Base-by-base conservation (phyloP, 2,329 filamentous ascomycete genomes). In the Paracamarosporium sp. region DNA sequence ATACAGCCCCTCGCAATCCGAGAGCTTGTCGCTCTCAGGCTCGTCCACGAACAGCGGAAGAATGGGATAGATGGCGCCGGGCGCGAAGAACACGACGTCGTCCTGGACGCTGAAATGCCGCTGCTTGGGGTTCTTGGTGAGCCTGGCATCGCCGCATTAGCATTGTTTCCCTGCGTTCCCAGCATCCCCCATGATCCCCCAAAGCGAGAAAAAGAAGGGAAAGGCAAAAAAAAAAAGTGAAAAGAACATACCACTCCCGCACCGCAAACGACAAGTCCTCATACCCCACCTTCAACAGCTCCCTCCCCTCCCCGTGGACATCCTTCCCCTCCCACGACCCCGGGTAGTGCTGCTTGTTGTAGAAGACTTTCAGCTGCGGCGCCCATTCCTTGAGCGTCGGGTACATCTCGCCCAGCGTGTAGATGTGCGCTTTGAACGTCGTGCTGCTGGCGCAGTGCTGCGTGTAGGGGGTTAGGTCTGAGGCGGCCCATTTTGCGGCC, bases 261-360 rank as follows among this genome's bases (percentile, higher is more conserved):
- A 83, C 80, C 30, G 64, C 64, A 28, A 78, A 60, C 13, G 82
- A 82, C 28, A 84, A 61, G 27, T 79, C 73, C 30, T 72, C 67
- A 61, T 79, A 81, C 41, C 76, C 73, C 81, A 84, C 83, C 67
- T 77, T 68, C 53, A 84, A 63, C 61, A 84, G 62, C 54, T 75
- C 77, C n/a, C 82, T 78, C 53, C 82, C 79, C 61, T 81, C 77
- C 25, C 79, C 79, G 68, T 86, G 83, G n/a, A 76, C 77, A 63
- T 86, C 83, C 24, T 81, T 70, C 33, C 83, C 83, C 25, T 77
- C 76, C 83, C 83, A 86, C 38, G 78, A 78, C 24, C 83, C 83
- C 0, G 83, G 83, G 67, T 85, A 76, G 22, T 61, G 67, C 40
- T 75, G 69, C 51, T 69, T 68, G 61, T 71, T 65, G 62, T 75